phyloP scores from a whole-genome alignment of 2,329 filamentous ascomycete genomes.

The Sporothrix protearum region DNA sequence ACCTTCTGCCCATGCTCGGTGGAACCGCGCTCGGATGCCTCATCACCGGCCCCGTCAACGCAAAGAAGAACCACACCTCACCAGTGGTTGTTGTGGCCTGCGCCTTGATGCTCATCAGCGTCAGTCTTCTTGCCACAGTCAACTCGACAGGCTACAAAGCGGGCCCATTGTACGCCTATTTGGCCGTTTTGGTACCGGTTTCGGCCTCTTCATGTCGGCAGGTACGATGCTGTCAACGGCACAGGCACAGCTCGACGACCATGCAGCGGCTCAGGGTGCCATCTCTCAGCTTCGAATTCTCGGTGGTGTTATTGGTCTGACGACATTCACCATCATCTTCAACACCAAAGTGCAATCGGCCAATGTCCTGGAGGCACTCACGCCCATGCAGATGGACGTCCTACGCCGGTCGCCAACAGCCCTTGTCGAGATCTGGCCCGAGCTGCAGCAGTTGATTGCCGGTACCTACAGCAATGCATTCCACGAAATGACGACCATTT shows the following conservation, averaged over 20 bases:
- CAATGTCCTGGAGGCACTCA: conserved; percentile 15
- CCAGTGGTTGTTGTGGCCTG: conserved; percentile 49
- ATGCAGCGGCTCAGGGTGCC: conserved; percentile 58
- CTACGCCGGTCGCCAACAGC: conserved; percentile 29
- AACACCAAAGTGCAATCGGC: conserved; percentile 42
- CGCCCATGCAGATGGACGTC: conserved; percentile 25
- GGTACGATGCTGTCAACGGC: conserved; percentile 57
- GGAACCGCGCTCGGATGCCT: conserved; percentile 56
- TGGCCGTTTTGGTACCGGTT: conserved; percentile 56
- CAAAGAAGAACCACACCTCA: conserved; percentile 52
- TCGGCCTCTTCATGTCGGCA: conserved; percentile 55
- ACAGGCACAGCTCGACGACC: conserved; percentile 46
- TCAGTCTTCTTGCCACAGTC: conserved; percentile 49
- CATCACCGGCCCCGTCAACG: conserved; percentile 51
- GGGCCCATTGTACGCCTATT: conserved; percentile 50
- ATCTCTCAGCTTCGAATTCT: conserved; percentile 58
- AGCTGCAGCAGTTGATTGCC: conserved; percentile 25
- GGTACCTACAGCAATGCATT: conserved; percentile 28
- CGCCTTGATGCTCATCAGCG: conserved; percentile 51
- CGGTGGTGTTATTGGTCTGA: conserved; percentile 57
- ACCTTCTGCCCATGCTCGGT: conserved; percentile 57
- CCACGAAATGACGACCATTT: conserved; percentile 25
- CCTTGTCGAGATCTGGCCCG: conserved; percentile 27
- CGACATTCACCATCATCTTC: conserved; percentile 57
- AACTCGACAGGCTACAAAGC: conserved; percentile 34